Base-by-base conservation (phyloP, 2,329 filamentous ascomycete species). In the Diaporthe citriasiana region DNA sequence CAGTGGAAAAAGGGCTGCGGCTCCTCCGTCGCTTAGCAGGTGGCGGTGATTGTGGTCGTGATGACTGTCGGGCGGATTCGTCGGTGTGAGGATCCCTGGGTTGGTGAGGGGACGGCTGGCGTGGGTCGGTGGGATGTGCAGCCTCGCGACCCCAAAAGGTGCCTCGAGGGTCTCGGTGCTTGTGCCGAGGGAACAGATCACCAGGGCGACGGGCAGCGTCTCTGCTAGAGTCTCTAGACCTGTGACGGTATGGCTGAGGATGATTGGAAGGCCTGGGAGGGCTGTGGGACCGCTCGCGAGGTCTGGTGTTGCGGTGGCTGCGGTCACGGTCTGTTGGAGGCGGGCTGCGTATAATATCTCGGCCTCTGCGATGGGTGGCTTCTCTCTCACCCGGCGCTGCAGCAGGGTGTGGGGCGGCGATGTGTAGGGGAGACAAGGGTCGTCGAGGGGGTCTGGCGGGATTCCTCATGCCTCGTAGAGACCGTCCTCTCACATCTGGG, bases 141-240 rank as follows among this genome's bases (percentile, higher is more conserved):
- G 75, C 70, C 75, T 84, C 84, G 74, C 82, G 83, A 73, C 83
- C 83, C 66, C 82, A 82, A 57, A 80, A 82, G 71, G 82, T 59
- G 81, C 81, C 84, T 83, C 77, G 86, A 85, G 66, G 59, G 13
- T 42, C 57, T 42, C 53, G 50, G 17, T 65, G 38, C 30, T 51
- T 71, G 30, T 74, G 79, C 79, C 63, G 79, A 75, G 45, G 78
- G 74, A 27, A 81, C 78, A 72, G 79, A 13, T 50, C 59, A 60
- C 78, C 76, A 55, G 77, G 75, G 75, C 79, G 78, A 75, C 78
- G 76, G 45, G 73, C 74, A 73, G 81, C 80, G 73, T 82, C 82
- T 79, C 82, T 82, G 75, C 81, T 82, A 75, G 80, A 82, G 72
- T 85, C 83, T 75, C 79, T 81, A 63, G 84, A 84, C 78, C 80